phyloP scores from a whole-genome alignment of 345 rosid species.

The Noccaea caerulescens region DNA sequence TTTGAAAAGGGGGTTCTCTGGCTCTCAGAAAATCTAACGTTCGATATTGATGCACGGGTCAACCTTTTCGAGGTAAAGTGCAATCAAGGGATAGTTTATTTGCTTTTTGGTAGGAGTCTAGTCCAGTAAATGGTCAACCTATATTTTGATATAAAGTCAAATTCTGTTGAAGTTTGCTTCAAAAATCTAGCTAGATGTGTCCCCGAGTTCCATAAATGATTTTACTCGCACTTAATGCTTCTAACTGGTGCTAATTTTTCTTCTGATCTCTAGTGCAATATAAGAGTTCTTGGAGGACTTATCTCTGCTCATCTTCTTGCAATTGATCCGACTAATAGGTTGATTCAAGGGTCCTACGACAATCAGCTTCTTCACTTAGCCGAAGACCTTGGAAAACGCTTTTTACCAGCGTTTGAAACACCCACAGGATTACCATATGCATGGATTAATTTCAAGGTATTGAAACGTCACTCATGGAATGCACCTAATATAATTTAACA shows the following conservation, averaged over 20 bases:
- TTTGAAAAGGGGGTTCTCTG: constrained; percentile 80
- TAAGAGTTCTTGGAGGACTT: constrained; percentile 99
- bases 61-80: constrained; percentile 85
- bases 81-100: neutral
- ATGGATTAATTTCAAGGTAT: constrained; percentile 96
- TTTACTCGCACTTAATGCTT: constrained; percentile 25
- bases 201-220: constrained; percentile 1
- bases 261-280: constrained; percentile 81
- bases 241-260: constrained; percentile 42
- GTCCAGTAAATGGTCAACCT: constrained; percentile 11
- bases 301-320: constrained; percentile 99
- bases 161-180: constrained; percentile 16
- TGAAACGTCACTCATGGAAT: neutral
- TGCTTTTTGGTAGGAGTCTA: neutral
- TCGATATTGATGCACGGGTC: constrained; percentile 85
- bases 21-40: constrained; percentile 84
- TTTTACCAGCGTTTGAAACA: constrained; percentile 83
- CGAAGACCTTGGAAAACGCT: constrained; percentile 87
- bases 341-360: constrained; percentile 73
- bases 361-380: constrained; percentile 80
- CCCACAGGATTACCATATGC: constrained; percentile 94
- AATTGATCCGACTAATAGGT: constrained; percentile 72
- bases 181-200: constrained; percentile 1
- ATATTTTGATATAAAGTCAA: neutral
- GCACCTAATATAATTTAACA: constrained; percentile 5